Evolutionary conservation across 768 basidiomycete species (phyloP).

Genomic region (Astraeus odoratus): DNA sequence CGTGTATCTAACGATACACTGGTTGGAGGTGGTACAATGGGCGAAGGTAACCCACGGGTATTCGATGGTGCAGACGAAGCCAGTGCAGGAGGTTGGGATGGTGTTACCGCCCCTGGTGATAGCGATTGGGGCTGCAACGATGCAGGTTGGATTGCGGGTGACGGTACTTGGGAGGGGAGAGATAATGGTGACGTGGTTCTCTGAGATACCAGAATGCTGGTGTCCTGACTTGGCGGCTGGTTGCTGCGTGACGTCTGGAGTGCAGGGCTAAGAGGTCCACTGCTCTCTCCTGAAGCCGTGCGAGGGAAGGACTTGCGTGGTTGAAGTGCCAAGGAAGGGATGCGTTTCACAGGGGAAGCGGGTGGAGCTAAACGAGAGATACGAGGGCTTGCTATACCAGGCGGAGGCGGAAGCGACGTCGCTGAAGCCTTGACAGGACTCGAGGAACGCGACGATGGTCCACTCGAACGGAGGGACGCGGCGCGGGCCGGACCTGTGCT

Average conservation of each 20-base stretch:
- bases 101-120: conserved; percentile 11
- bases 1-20: conserved; percentile 9
- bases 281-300: conserved; percentile 33
- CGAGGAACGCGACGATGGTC: conserved; percentile 47
- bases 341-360: conserved; percentile 55
- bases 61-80: conserved; percentile 13
- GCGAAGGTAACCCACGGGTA: conserved; percentile 4
- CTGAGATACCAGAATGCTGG: conserved; percentile 10
- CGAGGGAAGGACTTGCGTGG: conserved; percentile 45
- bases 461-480: conserved; percentile 37
- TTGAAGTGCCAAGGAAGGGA: conserved; percentile 38
- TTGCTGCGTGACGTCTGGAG: conserved; percentile 24
- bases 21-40: conserved; percentile 2
- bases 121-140: conserved; percentile 10
- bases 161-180: conserved; percentile 26
- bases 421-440: conserved; percentile 52
- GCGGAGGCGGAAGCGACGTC: conserved; percentile 22
- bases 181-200: conserved; percentile 37
- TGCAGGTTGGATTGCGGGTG: conserved; percentile 20
- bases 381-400: conserved; percentile 21
- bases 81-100: conserved; percentile 10
- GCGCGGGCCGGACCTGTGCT: conserved; percentile 40
- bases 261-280: conserved; percentile 24
- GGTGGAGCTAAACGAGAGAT: conserved; percentile 27
- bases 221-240: conserved; percentile 17